Evolutionary conservation across 1,284 basidiomycete genomes (phyloP).

Genomic region (Ceratobasidium sp.): DNA sequence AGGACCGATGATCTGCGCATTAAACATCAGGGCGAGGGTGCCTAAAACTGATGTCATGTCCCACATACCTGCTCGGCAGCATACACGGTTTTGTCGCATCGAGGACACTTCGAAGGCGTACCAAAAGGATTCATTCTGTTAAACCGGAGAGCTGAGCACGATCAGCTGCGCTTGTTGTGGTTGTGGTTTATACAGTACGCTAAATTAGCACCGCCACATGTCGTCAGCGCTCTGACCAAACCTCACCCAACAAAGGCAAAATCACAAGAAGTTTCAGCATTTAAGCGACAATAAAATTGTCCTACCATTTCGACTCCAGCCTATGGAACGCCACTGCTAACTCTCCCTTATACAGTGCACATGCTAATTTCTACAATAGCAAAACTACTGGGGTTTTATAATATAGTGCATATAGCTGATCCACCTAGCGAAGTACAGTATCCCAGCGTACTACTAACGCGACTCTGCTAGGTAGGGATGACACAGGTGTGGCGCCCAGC

Average conservation of each 20-base stretch:
- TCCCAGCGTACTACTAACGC: no score
- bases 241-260: neutral
- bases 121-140: slow-evolving; percentile 63
- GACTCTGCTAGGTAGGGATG: no score
- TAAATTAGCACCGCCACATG: slow-evolving; percentile 42
- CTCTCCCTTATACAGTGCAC: no score
- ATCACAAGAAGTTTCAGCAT: neutral
- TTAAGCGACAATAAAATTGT: no score
- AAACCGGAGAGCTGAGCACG: neutral
- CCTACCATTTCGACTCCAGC: no score
- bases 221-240: slow-evolving; percentile 14
- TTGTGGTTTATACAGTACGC: neutral
- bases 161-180: slow-evolving; percentile 23
- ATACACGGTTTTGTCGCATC: slow-evolving; percentile 78
- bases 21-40: slow-evolving; percentile 23
- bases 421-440: no score
- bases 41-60: slow-evolving; percentile 61
- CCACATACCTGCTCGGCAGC: slow-evolving; percentile 86
- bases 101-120: slow-evolving; percentile 72
- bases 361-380: no score
- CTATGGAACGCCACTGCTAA: no score
- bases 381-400: no score
- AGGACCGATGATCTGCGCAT: slow-evolving; percentile 42
- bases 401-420: no score
- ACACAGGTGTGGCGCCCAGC: no score